Conservation (phyloP, 202 grass and related monocot species). For the Panicum virgatum region DNA sequence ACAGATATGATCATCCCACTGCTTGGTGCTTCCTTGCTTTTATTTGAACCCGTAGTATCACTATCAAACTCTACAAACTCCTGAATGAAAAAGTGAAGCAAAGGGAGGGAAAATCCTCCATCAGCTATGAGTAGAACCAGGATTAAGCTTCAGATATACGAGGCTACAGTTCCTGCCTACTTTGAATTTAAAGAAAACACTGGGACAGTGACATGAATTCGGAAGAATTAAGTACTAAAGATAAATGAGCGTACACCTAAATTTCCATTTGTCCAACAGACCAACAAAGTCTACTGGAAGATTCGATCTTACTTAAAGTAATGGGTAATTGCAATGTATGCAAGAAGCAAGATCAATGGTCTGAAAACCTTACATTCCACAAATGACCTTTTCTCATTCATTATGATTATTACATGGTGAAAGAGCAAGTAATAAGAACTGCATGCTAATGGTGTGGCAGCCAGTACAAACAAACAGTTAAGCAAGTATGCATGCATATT, state of each 20-base stretch:
- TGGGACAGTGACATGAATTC: not conserved
- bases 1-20: constrained; percentile 66
- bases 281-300: not conserved
- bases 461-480: constrained; percentile 28
- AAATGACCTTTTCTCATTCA: not conserved
- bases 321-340: not conserved
- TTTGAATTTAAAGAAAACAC: constrained; percentile 5
- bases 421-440: constrained; percentile 29
- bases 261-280: not conserved
- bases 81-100: constrained; percentile 41
- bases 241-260: not conserved
- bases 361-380: constrained; percentile 7
- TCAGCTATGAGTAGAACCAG: constrained; percentile 22
- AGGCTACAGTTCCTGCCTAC: constrained; percentile 9
- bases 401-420: not conserved
- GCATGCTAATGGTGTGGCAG: not conserved
- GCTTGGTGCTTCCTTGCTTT: constrained; percentile 57
- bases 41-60: constrained; percentile 58
- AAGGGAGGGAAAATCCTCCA: not conserved
- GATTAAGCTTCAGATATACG: constrained; percentile 23
- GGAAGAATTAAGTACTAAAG: not conserved
- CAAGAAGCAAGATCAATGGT: not conserved
- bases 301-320: constrained; percentile 13
- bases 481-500: constrained; percentile 22
- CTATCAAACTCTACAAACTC: constrained; percentile 71